These are phyloP conservation scores for Inosperma sp. DNA, from an alignment of 768 basidiomycete species.

Conservation along the genomic window DNA sequence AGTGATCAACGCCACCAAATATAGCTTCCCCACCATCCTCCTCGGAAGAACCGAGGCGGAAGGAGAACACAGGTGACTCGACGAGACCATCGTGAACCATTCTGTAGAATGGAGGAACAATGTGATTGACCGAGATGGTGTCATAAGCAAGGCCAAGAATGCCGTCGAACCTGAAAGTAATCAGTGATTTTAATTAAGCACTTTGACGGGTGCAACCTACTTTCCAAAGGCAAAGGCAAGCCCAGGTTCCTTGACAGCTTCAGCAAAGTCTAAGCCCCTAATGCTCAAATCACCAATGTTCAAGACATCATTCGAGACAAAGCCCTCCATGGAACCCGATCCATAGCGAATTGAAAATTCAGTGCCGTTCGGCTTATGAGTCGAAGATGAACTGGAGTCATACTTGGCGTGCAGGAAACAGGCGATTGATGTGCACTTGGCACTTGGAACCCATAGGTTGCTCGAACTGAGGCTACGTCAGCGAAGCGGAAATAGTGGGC, in stretches of 20 bases:
- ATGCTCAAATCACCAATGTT: conserved; percentile 80
- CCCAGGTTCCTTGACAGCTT: conserved; percentile 94
- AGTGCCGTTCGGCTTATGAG: conserved; percentile 87
- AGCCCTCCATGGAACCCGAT: conserved; percentile 94
- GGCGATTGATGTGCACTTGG: conserved; percentile 77
- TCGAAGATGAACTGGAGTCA: conserved; percentile 69
- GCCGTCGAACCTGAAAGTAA: conserved; percentile 74
- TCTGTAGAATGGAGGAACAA: conserved; percentile 90
- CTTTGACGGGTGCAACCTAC: conserved; percentile 43
- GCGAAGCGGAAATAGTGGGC: conserved; percentile 4
- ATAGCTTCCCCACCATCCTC: conserved; percentile 85
- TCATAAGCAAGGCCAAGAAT: conserved; percentile 93
- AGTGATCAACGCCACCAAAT: conserved; percentile 84
- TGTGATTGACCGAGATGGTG: conserved; percentile 91
- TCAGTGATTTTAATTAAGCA: too few relatives aligned
- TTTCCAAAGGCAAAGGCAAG: conserved; percentile 96
- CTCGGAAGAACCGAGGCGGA: conserved; percentile 85
- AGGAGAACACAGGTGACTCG: conserved; percentile 86
- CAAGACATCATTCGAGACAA: conserved; percentile 80
- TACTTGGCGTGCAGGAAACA: conserved; percentile 96
- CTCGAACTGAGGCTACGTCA: conserved; percentile 51
- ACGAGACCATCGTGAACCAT: conserved; percentile 82
- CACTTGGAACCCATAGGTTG: conserved; percentile 93
- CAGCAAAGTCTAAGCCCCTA: conserved; percentile 81
- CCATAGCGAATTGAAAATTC: conserved; percentile 91